Conservation (phyloP, 2,329 filamentous ascomycete genomes). For the Phoma herbarum region DNA sequence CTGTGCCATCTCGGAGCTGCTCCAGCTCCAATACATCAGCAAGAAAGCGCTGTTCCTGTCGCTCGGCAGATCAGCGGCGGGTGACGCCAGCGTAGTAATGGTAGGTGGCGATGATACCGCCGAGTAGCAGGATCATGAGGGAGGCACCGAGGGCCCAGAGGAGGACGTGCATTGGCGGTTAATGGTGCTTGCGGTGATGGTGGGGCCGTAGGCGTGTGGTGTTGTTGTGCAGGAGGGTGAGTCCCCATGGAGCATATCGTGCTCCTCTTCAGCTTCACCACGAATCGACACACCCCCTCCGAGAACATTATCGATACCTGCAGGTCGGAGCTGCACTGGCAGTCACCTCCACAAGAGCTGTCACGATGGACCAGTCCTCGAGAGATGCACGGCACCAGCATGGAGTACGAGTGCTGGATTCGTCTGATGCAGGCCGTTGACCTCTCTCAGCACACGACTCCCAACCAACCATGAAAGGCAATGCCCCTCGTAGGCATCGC, state of each 20-base stretch:
- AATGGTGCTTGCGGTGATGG: conserved; percentile 1
- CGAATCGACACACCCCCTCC: not conserved
- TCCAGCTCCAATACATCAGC: conserved; percentile 2
- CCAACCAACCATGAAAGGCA: not conserved
- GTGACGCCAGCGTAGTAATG: not conserved
- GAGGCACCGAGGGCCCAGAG: not conserved
- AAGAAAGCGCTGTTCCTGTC: conserved; percentile 4
- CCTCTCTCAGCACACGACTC: not conserved
- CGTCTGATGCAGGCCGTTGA: not conserved
- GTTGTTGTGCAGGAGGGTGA: not conserved
- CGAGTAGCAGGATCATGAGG: conserved; percentile 1
- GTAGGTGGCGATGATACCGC: conserved; percentile 1
- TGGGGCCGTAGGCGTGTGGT: not conserved
- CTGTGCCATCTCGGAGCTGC: conserved; percentile 1
- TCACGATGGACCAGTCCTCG: too few relatives aligned
- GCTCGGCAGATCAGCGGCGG: not conserved
- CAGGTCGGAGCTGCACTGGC: too few relatives aligned
- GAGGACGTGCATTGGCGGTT: conserved; percentile 1
- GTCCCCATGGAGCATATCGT: not conserved
- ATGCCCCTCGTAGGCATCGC: not conserved
- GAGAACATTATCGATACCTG: not conserved
- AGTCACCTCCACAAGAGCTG: not conserved
- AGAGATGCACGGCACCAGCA: not conserved
- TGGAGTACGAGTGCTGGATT: not conserved
- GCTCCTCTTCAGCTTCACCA: not conserved